Percentiles rank a stretch among this genome's conserved stretches.
Evolutionary conservation across 805 yeast species (phyloP).

Genomic region (Cyberlindnera xylosilytica): DNA sequence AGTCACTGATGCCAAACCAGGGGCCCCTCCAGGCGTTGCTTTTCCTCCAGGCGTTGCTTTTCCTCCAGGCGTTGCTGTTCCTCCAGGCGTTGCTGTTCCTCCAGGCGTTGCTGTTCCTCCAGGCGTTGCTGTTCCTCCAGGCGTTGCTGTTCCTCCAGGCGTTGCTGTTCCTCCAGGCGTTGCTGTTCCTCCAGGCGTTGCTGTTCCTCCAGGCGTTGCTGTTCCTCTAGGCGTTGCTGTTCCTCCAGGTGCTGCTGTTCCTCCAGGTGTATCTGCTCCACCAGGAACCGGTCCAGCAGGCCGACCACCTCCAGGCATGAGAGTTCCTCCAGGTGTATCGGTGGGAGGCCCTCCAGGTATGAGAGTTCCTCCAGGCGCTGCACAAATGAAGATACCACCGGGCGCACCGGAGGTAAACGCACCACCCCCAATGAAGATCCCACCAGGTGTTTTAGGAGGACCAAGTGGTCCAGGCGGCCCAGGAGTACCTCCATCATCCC

Average conservation of each 20-base stretch:
- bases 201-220: neutral
- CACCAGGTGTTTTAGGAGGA: neutral
- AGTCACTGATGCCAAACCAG: neutral
- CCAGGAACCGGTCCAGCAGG: neutral
- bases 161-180: no score
- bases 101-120: neutral
- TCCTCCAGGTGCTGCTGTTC: slow-evolving; percentile 7
- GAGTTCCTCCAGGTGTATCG: slow-evolving; percentile 1
- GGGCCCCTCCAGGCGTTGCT: neutral
- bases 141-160: neutral
- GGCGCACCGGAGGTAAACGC: neutral
- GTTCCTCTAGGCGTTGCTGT: neutral
- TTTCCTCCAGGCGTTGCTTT: neutral
- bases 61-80: neutral
- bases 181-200: neutral
- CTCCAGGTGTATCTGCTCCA: neutral
- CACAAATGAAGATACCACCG: slow-evolving; percentile 1
- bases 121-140: neutral
- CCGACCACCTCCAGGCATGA: neutral
- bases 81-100: no score
- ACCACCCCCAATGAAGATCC: neutral
- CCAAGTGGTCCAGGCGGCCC: neutral
- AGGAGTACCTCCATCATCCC: neutral
- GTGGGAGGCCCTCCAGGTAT: no score
- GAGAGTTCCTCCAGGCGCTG: neutral